Percentiles rank a stretch among this genome's conserved stretches.
phyloP scores from a whole-genome alignment of 345 rosid genomes.

The Orychophragmus violaceus region DNA sequence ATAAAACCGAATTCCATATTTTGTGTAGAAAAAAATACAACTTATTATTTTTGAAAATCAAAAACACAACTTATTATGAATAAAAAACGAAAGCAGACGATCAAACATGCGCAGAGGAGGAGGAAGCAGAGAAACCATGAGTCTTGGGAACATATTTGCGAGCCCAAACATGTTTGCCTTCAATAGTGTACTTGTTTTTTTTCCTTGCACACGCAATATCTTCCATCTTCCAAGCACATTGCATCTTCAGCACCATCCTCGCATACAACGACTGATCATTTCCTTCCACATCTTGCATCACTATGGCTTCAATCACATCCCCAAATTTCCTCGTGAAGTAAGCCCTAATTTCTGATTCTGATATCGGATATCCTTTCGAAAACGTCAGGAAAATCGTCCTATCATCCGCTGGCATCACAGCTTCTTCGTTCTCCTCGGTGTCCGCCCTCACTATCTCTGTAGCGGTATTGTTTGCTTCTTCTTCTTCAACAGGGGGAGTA shows the following conservation, averaged over 20 bases:
- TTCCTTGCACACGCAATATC: neutral
- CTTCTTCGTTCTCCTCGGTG: neutral
- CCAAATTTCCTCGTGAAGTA: neutral
- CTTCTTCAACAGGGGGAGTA: neutral
- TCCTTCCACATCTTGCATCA: neutral
- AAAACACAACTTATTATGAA: neutral
- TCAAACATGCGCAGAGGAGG: neutral
- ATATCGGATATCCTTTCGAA: neutral
- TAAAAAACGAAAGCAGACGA: neutral
- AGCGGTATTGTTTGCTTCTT: neutral
- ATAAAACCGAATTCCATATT: no score
- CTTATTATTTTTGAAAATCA: neutral
- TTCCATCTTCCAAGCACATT: neutral
- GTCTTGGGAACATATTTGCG: neutral
- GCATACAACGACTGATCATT: neutral
- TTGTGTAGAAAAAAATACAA: neutral
- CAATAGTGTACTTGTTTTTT: neutral
- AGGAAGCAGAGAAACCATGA: neutral
- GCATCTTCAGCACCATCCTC: neutral
- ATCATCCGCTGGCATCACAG: neutral
- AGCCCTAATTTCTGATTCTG: neutral
- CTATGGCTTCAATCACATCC: neutral
- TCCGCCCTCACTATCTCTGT: neutral
- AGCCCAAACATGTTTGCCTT: neutral
- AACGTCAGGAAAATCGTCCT: neutral